Evolutionary conservation across 768 basidiomycete species (phyloP).

Genomic region (Filobasidium wieringae): DNA sequence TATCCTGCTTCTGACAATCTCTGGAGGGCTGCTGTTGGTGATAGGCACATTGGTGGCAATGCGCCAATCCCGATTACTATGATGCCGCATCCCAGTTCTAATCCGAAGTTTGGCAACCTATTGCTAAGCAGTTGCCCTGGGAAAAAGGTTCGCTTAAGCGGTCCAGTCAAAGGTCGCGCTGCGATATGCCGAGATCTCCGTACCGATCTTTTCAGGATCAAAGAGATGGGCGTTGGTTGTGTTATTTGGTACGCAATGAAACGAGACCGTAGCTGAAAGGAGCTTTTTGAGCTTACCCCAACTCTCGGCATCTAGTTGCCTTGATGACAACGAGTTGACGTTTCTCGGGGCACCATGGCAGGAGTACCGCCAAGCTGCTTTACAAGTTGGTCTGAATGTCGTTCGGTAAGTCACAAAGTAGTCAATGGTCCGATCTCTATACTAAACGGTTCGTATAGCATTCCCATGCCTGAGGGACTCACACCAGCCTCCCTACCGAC

Average conservation of each 20-base stretch:
- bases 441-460: constrained; percentile 40
- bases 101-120: constrained; percentile 60
- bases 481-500: constrained; percentile 51
- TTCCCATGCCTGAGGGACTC: constrained; percentile 84
- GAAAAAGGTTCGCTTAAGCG: constrained; percentile 61
- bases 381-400: constrained; percentile 59
- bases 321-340: constrained; percentile 71
- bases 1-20: constrained; percentile 21
- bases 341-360: constrained; percentile 78
- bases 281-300: background rate
- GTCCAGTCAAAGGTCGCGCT: constrained; percentile 64
- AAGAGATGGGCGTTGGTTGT: constrained; percentile 57
- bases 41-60: constrained; percentile 16
- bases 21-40: constrained; percentile 24
- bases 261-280: background rate
- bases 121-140: constrained; percentile 85
- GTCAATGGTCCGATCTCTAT: background rate
- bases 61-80: constrained; percentile 6
- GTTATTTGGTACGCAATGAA: constrained; percentile 59
- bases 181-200: constrained; percentile 71
- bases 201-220: constrained; percentile 67
- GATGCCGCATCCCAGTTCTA: constrained; percentile 7
- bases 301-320: constrained; percentile 46
- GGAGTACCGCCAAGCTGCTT: constrained; percentile 57
- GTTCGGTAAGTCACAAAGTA: constrained; percentile 49